Percentiles rank a stretch among this genome's conserved stretches.
phyloP scores from a whole-genome alignment of 768 basidiomycete genomes.

The Glaciozyma martinii region DNA sequence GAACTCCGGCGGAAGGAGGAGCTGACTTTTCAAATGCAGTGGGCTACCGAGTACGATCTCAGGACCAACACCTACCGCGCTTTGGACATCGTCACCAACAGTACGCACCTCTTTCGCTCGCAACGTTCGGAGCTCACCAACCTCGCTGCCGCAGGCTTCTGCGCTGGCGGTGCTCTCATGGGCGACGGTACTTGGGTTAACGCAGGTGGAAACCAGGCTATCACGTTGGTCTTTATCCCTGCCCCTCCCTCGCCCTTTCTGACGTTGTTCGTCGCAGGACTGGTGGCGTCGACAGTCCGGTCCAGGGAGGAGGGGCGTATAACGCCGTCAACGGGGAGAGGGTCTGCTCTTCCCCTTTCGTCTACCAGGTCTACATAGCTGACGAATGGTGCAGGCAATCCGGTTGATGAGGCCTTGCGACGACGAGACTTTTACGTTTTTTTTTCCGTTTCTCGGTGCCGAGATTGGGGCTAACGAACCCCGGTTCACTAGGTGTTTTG shows the following conservation, averaged over 20 bases:
- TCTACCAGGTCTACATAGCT: slow-evolving; percentile 50
- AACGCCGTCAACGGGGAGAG: not conserved
- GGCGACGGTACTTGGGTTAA: slow-evolving; percentile 35
- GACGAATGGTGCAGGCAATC: slow-evolving; percentile 45
- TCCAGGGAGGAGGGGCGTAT: slow-evolving; percentile 16
- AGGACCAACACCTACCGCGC: slow-evolving; percentile 51
- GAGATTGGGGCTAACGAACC: slow-evolving; percentile 45
- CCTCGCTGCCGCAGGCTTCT: slow-evolving; percentile 5
- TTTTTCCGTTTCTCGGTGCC: slow-evolving; percentile 26
- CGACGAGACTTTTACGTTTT: slow-evolving; percentile 50
- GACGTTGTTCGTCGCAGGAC: too few species aligned
- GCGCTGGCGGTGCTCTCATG: slow-evolving; percentile 13
- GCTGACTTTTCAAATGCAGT: slow-evolving; percentile 6
- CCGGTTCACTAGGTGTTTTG: too few species aligned
- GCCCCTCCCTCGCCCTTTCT: too few species aligned
- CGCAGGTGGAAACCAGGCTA: slow-evolving; percentile 25
- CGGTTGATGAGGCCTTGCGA: slow-evolving; percentile 59
- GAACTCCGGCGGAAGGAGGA: too few species aligned
- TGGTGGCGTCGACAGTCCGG: not conserved
- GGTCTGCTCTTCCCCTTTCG: not conserved
- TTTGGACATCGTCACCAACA: slow-evolving; percentile 67
- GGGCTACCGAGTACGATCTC: slow-evolving; percentile 51
- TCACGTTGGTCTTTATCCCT: too few species aligned
- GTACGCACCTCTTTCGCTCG: too few species aligned
- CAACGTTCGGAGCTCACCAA: too few species aligned